Evolutionary conservation across 2,329 filamentous ascomycete species (phyloP).

Genomic region (Penicillium sp.): DNA sequence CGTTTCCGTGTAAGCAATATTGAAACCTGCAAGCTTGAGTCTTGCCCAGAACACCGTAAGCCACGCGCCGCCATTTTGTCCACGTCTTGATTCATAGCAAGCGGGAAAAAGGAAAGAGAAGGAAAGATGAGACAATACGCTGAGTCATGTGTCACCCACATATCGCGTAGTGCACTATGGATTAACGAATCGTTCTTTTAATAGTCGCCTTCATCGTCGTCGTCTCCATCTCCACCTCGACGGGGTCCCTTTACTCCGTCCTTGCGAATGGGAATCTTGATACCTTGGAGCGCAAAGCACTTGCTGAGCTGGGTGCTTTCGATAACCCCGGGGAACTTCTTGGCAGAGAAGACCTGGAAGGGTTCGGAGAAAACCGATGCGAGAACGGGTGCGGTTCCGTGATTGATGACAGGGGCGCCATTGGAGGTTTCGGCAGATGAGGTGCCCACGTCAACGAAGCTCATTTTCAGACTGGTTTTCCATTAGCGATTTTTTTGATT

Average conservation of each 20-base stretch:
- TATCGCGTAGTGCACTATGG: background rate
- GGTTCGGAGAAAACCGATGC: constrained; percentile 81
- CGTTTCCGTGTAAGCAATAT: constrained; percentile 32
- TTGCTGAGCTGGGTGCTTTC: constrained; percentile 90
- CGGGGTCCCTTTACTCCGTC: constrained; percentile 59
- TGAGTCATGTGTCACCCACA: background rate
- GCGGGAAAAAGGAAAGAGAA: constrained; percentile 9
- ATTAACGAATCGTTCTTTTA: constrained; percentile 12
- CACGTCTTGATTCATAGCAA: constrained; percentile 21
- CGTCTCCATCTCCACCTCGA: constrained; percentile 35
- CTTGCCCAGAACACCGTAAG: constrained; percentile 30
- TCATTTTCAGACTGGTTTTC: constrained; percentile 60
- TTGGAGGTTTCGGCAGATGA: constrained; percentile 38
- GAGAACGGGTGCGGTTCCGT: constrained; percentile 73
- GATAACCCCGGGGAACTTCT: constrained; percentile 97
- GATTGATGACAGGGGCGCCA: constrained; percentile 59
- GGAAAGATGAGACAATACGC: background rate
- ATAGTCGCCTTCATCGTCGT: constrained; percentile 34
- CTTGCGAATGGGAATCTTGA: constrained; percentile 95
- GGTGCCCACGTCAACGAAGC: constrained; percentile 79
- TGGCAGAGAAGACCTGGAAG: constrained; percentile 93
- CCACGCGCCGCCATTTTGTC: constrained; percentile 22
- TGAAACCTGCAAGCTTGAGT: constrained; percentile 13
- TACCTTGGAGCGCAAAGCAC: constrained; percentile 87
- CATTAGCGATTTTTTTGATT: background rate